Evolutionary conservation across 495 filamentous ascomycete genomes (phyloP).

Genomic region (Trichocladium uniseriatum): DNA sequence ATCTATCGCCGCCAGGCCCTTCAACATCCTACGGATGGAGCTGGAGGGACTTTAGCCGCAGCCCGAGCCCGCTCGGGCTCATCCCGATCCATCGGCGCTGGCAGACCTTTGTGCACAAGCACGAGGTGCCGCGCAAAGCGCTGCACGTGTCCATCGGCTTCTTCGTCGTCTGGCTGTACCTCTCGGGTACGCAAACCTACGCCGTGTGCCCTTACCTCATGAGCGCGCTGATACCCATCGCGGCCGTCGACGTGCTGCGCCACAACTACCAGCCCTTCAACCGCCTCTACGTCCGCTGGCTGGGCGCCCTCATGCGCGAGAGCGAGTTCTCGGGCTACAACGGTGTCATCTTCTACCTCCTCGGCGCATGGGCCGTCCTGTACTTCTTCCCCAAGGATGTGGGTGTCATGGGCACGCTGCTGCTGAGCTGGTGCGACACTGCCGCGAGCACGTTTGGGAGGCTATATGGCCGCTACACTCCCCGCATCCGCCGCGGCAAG

Average conservation of each 20-base stretch:
- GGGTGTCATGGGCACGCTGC: constrained; percentile 75
- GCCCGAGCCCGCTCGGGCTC: constrained; percentile 81
- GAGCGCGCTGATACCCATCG: constrained; percentile 77
- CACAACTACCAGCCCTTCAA: constrained; percentile 76
- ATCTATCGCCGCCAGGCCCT: constrained; percentile 56
- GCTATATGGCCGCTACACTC: constrained; percentile 79
- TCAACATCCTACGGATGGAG: constrained; percentile 43
- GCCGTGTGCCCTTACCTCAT: constrained; percentile 78
- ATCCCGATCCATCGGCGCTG: constrained; percentile 86
- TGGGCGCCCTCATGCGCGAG: constrained; percentile 94
- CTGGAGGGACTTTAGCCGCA: constrained; percentile 76
- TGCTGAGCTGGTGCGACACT: constrained; percentile 96
- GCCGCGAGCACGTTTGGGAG: constrained; percentile 90
- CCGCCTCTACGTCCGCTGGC: constrained; percentile 67
- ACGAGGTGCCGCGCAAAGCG: constrained; percentile 67
- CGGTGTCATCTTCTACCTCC: constrained; percentile 91
- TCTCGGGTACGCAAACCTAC: constrained; percentile 58
- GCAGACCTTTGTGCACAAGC: constrained; percentile 62
- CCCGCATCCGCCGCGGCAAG: constrained; percentile 75
- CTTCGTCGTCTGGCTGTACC: constrained; percentile 75
- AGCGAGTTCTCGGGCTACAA: constrained; percentile 88
- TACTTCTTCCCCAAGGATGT: constrained; percentile 89
- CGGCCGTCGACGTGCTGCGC: constrained; percentile 68
- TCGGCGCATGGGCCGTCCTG: constrained; percentile 79
- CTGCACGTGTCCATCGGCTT: constrained; percentile 95